Conservation (phyloP, 257 asterid species). For the Mitragyna speciosa region DNA sequence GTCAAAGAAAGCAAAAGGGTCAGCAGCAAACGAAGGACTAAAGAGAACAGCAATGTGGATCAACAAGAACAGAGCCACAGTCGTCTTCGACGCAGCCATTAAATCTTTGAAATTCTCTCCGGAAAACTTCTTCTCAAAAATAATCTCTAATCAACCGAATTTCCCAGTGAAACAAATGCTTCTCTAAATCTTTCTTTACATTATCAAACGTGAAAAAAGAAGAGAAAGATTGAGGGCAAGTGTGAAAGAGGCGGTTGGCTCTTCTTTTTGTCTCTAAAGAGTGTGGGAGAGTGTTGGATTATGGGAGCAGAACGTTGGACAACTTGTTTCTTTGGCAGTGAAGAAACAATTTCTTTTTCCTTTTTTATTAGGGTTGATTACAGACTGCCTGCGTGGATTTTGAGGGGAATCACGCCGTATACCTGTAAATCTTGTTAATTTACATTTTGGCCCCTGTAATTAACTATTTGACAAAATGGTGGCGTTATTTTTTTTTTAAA, state of each 20-base stretch:
- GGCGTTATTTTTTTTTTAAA: too few species aligned
- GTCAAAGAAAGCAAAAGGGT: slow-evolving; percentile 60
- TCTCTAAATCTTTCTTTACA: background rate
- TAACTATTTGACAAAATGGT: too few species aligned
- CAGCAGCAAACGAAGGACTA: slow-evolving; percentile 51
- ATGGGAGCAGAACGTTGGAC: background rate
- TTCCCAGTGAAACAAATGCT: background rate
- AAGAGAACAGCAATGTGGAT: slow-evolving; percentile 36
- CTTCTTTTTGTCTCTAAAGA: background rate
- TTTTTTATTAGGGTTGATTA: too few species aligned
- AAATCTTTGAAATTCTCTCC: background rate
- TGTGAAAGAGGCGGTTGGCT: slow-evolving; percentile 18
- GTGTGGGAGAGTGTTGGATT: background rate
- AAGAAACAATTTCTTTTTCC: too few species aligned
- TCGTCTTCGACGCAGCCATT: slow-evolving; percentile 22
- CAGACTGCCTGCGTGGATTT: too few species aligned
- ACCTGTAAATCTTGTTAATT: too few species aligned
- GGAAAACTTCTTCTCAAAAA: background rate
- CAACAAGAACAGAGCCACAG: slow-evolving; percentile 21
- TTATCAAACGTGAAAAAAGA: slow-evolving; percentile 5
- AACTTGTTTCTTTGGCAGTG: too few species aligned
- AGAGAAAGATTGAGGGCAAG: background rate
- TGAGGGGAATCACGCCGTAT: too few species aligned
- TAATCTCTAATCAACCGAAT: background rate
- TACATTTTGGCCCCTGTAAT: too few species aligned